Conservation (phyloP, 306 rosid genomes). For the cucumber (Cucumis sativus) region Cucumber_9930_V3 NC_026659.2:17246001-17246500, state of each 20-base stretch:
- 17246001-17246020: too few relatives aligned
- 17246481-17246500: neutral
- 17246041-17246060: too few relatives aligned
- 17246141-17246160: too few relatives aligned
- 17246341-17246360: constrained; percentile 66
- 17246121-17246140: too few relatives aligned
- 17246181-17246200: constrained; percentile 67
- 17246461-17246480: neutral
- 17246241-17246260: neutral
- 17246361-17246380: too few relatives aligned
- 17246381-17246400: neutral
- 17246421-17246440: neutral
- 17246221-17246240: constrained; percentile 22
- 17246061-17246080: too few relatives aligned
- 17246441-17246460: too few relatives aligned
- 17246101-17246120: too few relatives aligned
- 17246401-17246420: constrained; percentile 1
- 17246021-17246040: too few relatives aligned
- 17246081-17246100: too few relatives aligned
- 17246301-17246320: constrained; percentile 28
- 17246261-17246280: neutral
- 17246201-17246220: constrained; percentile 78
- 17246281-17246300: neutral
- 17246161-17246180: too few relatives aligned
- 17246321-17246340: constrained; percentile 73